These are phyloP conservation scores for Colletotrichum orchidophilum DNA, from an alignment of 2,329 filamentous ascomycete species.

Conservation along the genomic window DNA sequence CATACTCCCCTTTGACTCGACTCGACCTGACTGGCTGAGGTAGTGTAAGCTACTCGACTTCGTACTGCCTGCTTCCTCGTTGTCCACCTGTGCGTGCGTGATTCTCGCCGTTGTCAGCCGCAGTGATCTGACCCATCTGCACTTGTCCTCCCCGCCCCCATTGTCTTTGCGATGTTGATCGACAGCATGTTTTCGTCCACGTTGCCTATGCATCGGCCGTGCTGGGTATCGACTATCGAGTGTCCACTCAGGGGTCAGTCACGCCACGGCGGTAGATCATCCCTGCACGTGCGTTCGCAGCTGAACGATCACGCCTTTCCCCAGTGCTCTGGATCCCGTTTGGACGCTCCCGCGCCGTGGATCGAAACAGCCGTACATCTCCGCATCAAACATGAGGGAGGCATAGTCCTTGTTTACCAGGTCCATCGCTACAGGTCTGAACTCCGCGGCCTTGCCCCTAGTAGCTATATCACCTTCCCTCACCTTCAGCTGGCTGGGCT, in stretches of 20 bases:
- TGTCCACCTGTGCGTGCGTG: background rate
- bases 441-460: background rate
- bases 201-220: background rate
- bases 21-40: background rate
- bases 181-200: background rate
- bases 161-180: background rate
- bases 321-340: constrained; percentile 20
- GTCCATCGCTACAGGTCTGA: background rate
- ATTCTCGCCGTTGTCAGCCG: background rate
- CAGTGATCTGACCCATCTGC: background rate
- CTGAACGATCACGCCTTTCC: background rate
- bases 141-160: background rate
- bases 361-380: constrained; percentile 8
- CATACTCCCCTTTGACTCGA: background rate
- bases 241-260: background rate
- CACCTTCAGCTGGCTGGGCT: background rate
- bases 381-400: constrained; percentile 14
- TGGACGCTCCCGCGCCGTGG: background rate
- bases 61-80: background rate
- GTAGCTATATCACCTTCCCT: background rate
- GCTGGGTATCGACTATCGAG: background rate
- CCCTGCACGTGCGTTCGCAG: background rate
- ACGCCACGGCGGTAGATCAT: background rate
- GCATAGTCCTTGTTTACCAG: background rate
- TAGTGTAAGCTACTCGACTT: background rate